These are phyloP conservation scores for Diaporthe vexans DNA, from an alignment of 2,329 filamentous ascomycete species.

Conservation along the genomic window DNA sequence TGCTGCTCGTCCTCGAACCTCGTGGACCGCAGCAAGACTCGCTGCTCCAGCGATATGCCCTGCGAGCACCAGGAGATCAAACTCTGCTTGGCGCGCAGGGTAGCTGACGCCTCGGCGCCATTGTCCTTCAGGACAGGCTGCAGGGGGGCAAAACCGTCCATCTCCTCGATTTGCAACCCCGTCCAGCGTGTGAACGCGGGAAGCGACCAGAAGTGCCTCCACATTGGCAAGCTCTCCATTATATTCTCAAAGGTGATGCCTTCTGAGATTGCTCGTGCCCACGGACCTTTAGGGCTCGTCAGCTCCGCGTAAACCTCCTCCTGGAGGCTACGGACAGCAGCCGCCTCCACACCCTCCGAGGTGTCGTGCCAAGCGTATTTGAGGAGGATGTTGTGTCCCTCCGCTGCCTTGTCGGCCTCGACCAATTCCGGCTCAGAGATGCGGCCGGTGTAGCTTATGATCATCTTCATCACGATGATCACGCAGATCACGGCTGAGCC, in stretches of 20 bases:
- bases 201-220: not conserved
- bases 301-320: not conserved
- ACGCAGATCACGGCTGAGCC: conserved; percentile 1
- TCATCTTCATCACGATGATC: not conserved
- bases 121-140: not conserved
- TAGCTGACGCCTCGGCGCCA: not conserved
- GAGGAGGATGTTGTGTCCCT: not conserved
- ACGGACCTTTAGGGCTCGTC: not conserved
- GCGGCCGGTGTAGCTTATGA: not conserved
- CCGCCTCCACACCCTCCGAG: not conserved
- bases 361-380: not conserved
- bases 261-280: not conserved
- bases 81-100: not conserved
- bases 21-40: not conserved
- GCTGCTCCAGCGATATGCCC: not conserved
- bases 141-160: not conserved
- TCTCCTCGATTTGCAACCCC: not conserved
- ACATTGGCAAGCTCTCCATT: not conserved
- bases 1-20: not conserved
- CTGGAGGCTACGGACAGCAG: not conserved
- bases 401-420: not conserved
- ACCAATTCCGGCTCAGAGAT: not conserved
- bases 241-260: not conserved
- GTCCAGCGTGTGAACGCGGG: not conserved
- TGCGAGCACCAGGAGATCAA: not conserved